phyloP scores from a whole-genome alignment of 257 asterid species.

The Nyctanthes arbortristis region DNA sequence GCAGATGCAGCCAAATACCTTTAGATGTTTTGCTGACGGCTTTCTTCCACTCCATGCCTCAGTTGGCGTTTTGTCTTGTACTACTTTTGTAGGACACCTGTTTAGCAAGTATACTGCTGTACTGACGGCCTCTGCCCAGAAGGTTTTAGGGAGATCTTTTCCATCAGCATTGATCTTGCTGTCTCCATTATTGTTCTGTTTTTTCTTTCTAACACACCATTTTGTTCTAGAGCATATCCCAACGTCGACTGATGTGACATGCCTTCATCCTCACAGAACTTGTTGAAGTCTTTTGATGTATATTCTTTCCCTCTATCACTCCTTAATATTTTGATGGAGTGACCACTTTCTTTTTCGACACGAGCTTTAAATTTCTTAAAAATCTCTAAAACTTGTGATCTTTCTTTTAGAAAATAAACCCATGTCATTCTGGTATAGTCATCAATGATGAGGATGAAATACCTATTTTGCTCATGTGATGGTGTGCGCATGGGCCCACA shows the following conservation, averaged over 20 bases:
- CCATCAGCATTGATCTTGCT: constrained; percentile 1
- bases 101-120: background rate
- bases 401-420: too few relatives aligned
- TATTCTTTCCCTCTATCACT: too few relatives aligned
- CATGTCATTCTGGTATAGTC: too few relatives aligned
- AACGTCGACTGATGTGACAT: background rate
- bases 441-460: too few relatives aligned
- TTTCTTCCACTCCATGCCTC: background rate
- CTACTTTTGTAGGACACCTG: background rate
- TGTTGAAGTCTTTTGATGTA: background rate
- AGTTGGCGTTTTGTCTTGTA: background rate
- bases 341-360: too few relatives aligned
- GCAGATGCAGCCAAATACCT: background rate
- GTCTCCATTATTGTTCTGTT: constrained; percentile 8
- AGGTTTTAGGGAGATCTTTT: background rate
- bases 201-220: constrained; percentile 1
- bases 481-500: too few relatives aligned
- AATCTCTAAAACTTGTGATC: too few relatives aligned
- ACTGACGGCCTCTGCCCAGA: too few relatives aligned
- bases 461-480: too few relatives aligned
- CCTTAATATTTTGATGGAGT: too few relatives aligned
- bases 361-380: too few relatives aligned
- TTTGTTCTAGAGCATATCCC: constrained; percentile 1
- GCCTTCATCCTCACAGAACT: background rate
- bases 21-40: background rate